Evolutionary conservation across 495 filamentous ascomycete genomes (phyloP), one percentile per base, ranked within the genome.

Genomic region (Penicillium paxilli): DNA sequence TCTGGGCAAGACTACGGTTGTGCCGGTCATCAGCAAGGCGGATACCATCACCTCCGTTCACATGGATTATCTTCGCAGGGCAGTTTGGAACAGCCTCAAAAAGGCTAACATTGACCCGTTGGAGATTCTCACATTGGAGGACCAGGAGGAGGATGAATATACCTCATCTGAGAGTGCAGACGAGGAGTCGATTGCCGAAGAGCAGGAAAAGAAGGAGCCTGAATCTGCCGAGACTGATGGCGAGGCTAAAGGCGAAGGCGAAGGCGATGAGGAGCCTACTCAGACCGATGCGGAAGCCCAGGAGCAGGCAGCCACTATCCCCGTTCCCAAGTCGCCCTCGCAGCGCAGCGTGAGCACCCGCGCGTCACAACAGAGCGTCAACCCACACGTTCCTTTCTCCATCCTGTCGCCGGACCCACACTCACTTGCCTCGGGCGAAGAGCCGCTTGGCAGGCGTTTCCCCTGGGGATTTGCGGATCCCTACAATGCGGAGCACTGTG

Each of bases 401-500:
- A 90, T 96, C 66, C 83, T 98, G 62, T 94, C 90, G 24, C 94
- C 94, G 1, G 94, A 98, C 63, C 82, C 85, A 25, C 92, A 96
- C 72, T 91, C 94, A 60, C 82, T 90, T 35, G 82, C 80, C 17
- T 78, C 85, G 35, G 64, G 62, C 4, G 70, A 78, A 33, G 66
- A 71, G 30, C 77, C 75, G 10, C 70, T 92, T 47, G 94, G 92
- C 16, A 85, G 94, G 47, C 86, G 84, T 42, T 98, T 98, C 63
- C 89, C 95, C 4, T 98, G 94, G 94, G 94, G 94, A 17, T 93
- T 96, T 64, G 94, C 94, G 10, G 90, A 96, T 62, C 94, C 94
- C 0, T 90, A 92, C 74, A 83, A 97, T 62, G 76, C 86, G 26
- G 84, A 88, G 59, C 94, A 98, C 74, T 98, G 95, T 72, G 93